Conservation (phyloP, 2,329 filamentous ascomycete genomes). For the Elsinoe fawcettii region DNA sequence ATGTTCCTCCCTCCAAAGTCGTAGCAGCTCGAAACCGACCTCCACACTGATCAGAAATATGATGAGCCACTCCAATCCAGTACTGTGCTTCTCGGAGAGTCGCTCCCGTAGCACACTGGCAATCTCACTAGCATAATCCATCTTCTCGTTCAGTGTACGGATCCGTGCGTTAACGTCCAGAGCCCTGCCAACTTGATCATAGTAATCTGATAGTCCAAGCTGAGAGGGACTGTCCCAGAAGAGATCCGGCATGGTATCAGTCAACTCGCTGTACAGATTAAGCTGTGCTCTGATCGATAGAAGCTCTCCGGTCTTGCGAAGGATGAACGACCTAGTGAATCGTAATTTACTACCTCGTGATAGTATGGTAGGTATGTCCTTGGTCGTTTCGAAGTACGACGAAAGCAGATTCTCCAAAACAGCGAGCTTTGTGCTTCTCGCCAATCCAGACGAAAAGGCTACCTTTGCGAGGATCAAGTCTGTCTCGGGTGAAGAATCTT, state of each 20-base stretch:
- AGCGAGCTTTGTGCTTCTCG: conserved; percentile 85
- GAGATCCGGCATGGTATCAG: conserved; percentile 86
- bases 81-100: conserved; percentile 81
- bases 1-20: conserved; percentile 58
- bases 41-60: conserved; percentile 90
- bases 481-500: background rate
- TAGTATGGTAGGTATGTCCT: conserved; percentile 70
- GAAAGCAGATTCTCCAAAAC: conserved; percentile 78
- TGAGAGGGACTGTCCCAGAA: conserved; percentile 94
- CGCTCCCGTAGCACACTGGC: conserved; percentile 80
- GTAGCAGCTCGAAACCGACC: conserved; percentile 75
- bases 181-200: conserved; percentile 83
- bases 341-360: conserved; percentile 57
- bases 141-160: conserved; percentile 86
- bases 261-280: conserved; percentile 94
- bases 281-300: conserved; percentile 82
- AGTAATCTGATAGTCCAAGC: conserved; percentile 85
- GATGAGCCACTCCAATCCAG: conserved; percentile 89
- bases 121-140: conserved; percentile 96
- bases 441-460: conserved; percentile 89
- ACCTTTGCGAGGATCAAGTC: conserved; percentile 80
- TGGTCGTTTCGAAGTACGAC: conserved; percentile 79
- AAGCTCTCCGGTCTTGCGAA: conserved; percentile 89
- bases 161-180: conserved; percentile 89
- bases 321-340: conserved; percentile 67